Percentiles rank a stretch among this genome's conserved stretches.
Evolutionary conservation across 2,329 filamentous ascomycete species (phyloP).

Genomic region (Metarhizium rileyi): DNA sequence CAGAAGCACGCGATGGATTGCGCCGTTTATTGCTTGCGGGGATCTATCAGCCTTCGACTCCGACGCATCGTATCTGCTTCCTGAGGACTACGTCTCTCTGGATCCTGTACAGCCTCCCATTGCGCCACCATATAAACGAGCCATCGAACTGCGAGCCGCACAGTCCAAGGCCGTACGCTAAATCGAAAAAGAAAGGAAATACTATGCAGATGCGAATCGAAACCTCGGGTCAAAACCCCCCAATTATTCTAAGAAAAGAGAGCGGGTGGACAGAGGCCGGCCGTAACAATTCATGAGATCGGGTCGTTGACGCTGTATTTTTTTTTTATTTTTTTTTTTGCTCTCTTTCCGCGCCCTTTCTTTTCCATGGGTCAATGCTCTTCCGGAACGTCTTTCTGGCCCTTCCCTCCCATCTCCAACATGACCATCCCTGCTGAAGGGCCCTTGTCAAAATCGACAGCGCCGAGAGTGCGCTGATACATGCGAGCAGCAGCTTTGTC

Average conservation of each 20-base stretch:
- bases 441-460: constrained; percentile 32
- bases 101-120: constrained; percentile 94
- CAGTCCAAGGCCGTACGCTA: constrained; percentile 18
- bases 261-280: neutral
- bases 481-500: constrained; percentile 29
- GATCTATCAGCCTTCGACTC: constrained; percentile 92
- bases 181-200: neutral
- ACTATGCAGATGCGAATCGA: neutral
- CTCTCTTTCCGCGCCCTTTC: neutral
- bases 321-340: neutral
- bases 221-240: neutral
- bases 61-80: constrained; percentile 85
- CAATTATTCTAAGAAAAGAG: neutral
- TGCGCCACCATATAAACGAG: constrained; percentile 87
- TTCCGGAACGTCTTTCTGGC: constrained; percentile 24
- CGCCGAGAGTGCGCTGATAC: constrained; percentile 39
- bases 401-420: constrained; percentile 30
- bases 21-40: constrained; percentile 93
- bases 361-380: constrained; percentile 14
- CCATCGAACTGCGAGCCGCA: constrained; percentile 58
- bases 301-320: constrained; percentile 1
- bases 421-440: constrained; percentile 29
- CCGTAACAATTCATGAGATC: neutral
- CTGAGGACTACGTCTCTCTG: constrained; percentile 74
- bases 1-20: constrained; percentile 64